Conservation (phyloP, 305 asterid genomes). For the Plantago coronopus region DNA sequence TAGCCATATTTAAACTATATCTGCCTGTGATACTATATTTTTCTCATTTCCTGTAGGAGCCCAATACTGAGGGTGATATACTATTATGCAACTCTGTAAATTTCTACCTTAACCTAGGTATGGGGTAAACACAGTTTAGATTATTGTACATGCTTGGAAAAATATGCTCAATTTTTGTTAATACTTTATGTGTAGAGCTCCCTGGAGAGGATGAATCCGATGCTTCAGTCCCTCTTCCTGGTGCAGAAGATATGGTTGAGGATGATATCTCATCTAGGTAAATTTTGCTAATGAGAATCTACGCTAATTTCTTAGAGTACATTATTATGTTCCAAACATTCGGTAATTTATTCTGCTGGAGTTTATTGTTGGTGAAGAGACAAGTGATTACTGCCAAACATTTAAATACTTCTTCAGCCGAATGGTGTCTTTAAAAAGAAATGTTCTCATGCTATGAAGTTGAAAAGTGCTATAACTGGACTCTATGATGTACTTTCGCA, state of each 20-base stretch:
- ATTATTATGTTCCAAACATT: background rate
- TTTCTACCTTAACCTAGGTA: slow-evolving; percentile 81
- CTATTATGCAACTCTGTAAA: slow-evolving; percentile 68
- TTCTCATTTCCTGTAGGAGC: slow-evolving; percentile 64
- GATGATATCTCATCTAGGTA: slow-evolving; percentile 88
- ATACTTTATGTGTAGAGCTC: slow-evolving; percentile 44
- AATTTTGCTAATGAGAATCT: slow-evolving; percentile 11
- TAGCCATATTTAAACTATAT: slow-evolving; percentile 15
- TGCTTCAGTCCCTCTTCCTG: slow-evolving; percentile 53
- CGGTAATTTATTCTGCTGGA: background rate
- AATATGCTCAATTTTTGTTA: background rate
- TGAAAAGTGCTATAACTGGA: slow-evolving; percentile 6
- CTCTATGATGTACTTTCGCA: slow-evolving; percentile 29
- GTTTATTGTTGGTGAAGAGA: too few species aligned
- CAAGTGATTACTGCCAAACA: too few species aligned
- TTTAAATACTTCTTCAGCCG: too few species aligned
- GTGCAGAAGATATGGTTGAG: slow-evolving; percentile 54
- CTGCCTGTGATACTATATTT: slow-evolving; percentile 10
- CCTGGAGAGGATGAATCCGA: slow-evolving; percentile 67
- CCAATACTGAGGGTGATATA: slow-evolving; percentile 60
- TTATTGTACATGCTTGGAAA: background rate
- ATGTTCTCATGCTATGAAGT: background rate
- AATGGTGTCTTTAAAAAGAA: background rate
- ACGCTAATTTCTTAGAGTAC: slow-evolving; percentile 9
- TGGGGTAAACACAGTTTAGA: background rate